These are phyloP conservation scores for Speleostelium caveatum DNA, from an alignment of 78 protist species.

Conservation along the genomic window DNA sequence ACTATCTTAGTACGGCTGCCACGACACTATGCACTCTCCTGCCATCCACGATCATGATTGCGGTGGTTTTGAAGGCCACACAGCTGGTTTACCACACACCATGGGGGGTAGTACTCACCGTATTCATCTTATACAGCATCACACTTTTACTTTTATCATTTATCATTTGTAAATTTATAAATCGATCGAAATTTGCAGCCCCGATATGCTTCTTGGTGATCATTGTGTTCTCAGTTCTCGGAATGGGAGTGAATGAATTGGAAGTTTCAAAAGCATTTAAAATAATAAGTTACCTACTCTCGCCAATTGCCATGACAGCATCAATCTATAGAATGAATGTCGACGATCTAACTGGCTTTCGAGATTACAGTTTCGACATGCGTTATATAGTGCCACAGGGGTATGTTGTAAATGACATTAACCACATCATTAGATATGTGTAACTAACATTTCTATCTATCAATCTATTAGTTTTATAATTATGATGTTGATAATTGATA, in stretches of 20 bases:
- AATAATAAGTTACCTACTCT: background rate
- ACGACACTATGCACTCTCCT: background rate
- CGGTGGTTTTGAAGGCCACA: background rate
- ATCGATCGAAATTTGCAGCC: constrained; percentile 56
- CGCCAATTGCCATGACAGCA: constrained; percentile 23
- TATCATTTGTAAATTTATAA: constrained; percentile 24
- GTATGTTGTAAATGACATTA: background rate
- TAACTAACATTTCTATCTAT: background rate
- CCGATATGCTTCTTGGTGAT: constrained; percentile 8
- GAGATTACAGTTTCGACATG: background rate
- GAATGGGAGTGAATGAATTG: background rate
- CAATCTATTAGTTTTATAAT: background rate
- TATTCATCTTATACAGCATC: background rate
- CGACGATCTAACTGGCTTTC: constrained; percentile 12
- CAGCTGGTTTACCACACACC: constrained; percentile 15
- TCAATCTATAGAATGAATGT: background rate
- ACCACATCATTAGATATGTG: background rate
- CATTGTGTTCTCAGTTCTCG: background rate
- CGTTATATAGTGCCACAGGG: background rate
- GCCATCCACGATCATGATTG: constrained; percentile 6
- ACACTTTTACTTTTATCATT: constrained; percentile 22
- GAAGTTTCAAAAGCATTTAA: background rate
- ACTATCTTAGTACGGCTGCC: background rate
- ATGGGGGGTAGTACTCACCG: background rate
- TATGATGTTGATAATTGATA: constrained; percentile 45